phyloP scores from a whole-genome alignment of 2,329 filamentous ascomycete genomes.

The Colletotrichum sp. region DNA sequence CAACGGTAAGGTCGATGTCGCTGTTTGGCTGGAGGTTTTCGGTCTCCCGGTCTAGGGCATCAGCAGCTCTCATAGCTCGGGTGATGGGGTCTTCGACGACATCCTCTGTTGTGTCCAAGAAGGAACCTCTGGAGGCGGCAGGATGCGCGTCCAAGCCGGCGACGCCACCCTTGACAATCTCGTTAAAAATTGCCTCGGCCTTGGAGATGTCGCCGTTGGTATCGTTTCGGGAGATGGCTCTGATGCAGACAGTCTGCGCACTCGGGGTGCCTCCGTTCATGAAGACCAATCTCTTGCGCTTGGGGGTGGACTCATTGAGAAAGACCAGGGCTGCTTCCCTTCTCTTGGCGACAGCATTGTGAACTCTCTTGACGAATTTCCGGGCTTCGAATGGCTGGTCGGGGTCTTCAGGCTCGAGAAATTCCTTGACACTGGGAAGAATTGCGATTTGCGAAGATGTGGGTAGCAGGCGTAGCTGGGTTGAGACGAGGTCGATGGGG shows the following conservation, averaged over 20 bases:
- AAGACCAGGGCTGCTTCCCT: slow-evolving; percentile 56
- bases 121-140: not conserved
- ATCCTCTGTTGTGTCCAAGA: not conserved
- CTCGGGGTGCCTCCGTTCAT: slow-evolving; percentile 63
- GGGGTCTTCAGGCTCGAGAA: slow-evolving; percentile 38
- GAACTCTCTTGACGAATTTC: slow-evolving; percentile 51
- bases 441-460: slow-evolving; percentile 63
- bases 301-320: slow-evolving; percentile 47
- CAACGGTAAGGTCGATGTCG: slow-evolving; percentile 51
- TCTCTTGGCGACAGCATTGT: slow-evolving; percentile 54
- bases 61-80: slow-evolving; percentile 63
- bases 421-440: slow-evolving; percentile 57
- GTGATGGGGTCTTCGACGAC: slow-evolving; percentile 53
- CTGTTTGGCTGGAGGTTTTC: slow-evolving; percentile 56
- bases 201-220: slow-evolving; percentile 53
- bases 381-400: slow-evolving; percentile 32
- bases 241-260: slow-evolving; percentile 60
- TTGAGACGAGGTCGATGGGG: slow-evolving; percentile 57
- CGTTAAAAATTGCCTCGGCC: slow-evolving; percentile 57
- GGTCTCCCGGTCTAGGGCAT: slow-evolving; percentile 61
- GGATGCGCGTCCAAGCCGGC: slow-evolving; percentile 35
- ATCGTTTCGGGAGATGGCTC: slow-evolving; percentile 56
- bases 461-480: slow-evolving; percentile 65
- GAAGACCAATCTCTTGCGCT: slow-evolving; percentile 62
- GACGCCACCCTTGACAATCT: slow-evolving; percentile 56